phyloP scores from a whole-genome alignment of 306 rosid genomes.

The Citrullus mucosospermus region DNA sequence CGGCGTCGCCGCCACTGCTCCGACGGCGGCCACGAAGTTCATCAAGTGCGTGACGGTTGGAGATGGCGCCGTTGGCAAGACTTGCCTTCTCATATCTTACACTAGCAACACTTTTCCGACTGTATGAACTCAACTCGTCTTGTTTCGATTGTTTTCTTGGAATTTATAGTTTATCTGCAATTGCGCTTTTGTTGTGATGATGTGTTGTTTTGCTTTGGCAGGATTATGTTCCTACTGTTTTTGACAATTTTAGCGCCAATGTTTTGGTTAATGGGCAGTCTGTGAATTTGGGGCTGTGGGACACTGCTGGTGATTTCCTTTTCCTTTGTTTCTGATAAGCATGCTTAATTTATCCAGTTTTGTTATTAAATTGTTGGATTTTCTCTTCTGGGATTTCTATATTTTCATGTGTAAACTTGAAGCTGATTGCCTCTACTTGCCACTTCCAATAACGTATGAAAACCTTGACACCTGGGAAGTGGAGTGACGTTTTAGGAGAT shows the following conservation, averaged over 20 bases:
- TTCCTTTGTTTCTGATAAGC: conserved; percentile 2
- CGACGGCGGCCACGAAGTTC: conserved; percentile 19
- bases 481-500: not conserved
- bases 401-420: not conserved
- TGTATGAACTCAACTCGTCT: not conserved
- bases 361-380: not conserved
- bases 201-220: conserved; percentile 6
- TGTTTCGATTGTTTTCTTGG: not conserved
- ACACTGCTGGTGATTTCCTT: conserved; percentile 38
- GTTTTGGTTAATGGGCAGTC: conserved; percentile 33
- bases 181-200: not conserved
- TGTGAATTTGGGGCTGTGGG: conserved; percentile 51
- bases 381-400: not conserved
- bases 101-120: conserved; percentile 37
- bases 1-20: not conserved
- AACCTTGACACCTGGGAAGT: not conserved
- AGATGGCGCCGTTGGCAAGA: conserved; percentile 39
- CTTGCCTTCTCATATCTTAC: conserved; percentile 33
- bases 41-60: conserved; percentile 33
- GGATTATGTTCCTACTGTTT: conserved; percentile 54
- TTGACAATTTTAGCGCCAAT: conserved; percentile 47
- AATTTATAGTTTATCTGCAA: not conserved
- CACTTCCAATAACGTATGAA: not conserved
- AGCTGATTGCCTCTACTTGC: not conserved
- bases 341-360: not conserved